Percentiles rank a stretch among this genome's conserved stretches.
Conservation (phyloP, 495 filamentous ascomycete species). For the Talaromyces adpressus region DNA sequence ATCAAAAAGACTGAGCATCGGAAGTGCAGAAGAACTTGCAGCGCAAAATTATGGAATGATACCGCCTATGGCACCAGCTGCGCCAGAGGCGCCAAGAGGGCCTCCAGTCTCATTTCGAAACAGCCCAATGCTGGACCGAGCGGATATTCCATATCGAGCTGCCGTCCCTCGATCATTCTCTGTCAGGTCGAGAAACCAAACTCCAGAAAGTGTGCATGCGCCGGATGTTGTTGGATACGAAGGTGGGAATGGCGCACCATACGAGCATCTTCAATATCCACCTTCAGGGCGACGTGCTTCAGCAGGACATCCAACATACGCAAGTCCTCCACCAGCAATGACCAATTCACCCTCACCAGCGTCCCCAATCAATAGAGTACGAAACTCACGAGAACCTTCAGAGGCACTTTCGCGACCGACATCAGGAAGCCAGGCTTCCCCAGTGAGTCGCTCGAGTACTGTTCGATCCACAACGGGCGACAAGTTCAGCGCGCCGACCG, state of each 20-base stretch:
- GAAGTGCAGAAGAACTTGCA: background rate
- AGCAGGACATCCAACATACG: background rate
- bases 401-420: slow-evolving; percentile 2
- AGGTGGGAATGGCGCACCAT: background rate
- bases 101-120: slow-evolving; percentile 50
- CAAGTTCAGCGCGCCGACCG: slow-evolving; percentile 52
- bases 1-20: background rate
- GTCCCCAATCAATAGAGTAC: background rate
- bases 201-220: slow-evolving; percentile 3
- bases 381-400: slow-evolving; percentile 7
- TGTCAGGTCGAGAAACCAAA: slow-evolving; percentile 13
- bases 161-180: slow-evolving; percentile 15
- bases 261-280: background rate
- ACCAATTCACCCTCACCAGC: background rate
- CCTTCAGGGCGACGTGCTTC: background rate
- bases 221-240: background rate
- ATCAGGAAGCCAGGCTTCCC: slow-evolving; percentile 14
- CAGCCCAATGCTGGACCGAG: background rate
- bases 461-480: slow-evolving; percentile 27
- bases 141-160: slow-evolving; percentile 1
- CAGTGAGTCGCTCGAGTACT: slow-evolving; percentile 29
- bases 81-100: slow-evolving; percentile 51
- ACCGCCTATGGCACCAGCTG: slow-evolving; percentile 30
- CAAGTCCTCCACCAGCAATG: background rate
- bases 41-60: background rate